Base-by-base conservation (phyloP, 1,139 yeast species). In the Geotrichum klebahnii region DNA sequence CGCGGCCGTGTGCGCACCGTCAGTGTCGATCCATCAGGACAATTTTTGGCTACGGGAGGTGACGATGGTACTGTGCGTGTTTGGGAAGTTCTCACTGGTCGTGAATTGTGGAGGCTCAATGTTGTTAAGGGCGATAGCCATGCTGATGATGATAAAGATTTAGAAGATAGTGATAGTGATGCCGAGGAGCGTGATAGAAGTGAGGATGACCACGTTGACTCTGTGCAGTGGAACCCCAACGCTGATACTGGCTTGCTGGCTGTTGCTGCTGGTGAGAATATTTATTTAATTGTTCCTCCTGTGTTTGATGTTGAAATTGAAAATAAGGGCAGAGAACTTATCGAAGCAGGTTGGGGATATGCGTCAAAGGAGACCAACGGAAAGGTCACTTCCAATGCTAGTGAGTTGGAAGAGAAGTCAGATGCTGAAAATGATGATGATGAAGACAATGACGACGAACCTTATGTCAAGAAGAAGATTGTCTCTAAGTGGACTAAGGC, bases 1-100 rank as follows among this genome's bases (percentile, higher is more conserved):
- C 71, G 73, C 39, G 95, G 84, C 45, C 83, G 83, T 61, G 82
- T 94, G 48, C 82, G 98, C 67, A 75, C 94, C 2, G 67, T 92
- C 38, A 80, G 92, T 10, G 78, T 90, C 47, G 96, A 92, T 66
- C 95, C 96, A 48, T 77, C 82, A 47, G 99, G 98, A 6, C 75
- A 85, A 61, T 92, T 96, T 92, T 74, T 92, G 56, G 98, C 98
- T 20, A 92, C 98, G 8, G 98, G 97, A 51, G 86, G 96, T 23
- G 98, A 92, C 66, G 99, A 92, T 67, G 97, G 97, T 46, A 78
- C 90, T 23, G 89, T 92, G n/a, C 78, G 96, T 61, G 77, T 92
- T 17, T 92, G 98, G 98, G 99, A 94, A 71, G 81, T 89, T 14
- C 74, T 89, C 53, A 88, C 97, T 3, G 99, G 98, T 45, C 81